These are phyloP conservation scores for Fusarium burgessii DNA, from an alignment of 2,329 filamentous ascomycete species.

Conservation along the genomic window DNA sequence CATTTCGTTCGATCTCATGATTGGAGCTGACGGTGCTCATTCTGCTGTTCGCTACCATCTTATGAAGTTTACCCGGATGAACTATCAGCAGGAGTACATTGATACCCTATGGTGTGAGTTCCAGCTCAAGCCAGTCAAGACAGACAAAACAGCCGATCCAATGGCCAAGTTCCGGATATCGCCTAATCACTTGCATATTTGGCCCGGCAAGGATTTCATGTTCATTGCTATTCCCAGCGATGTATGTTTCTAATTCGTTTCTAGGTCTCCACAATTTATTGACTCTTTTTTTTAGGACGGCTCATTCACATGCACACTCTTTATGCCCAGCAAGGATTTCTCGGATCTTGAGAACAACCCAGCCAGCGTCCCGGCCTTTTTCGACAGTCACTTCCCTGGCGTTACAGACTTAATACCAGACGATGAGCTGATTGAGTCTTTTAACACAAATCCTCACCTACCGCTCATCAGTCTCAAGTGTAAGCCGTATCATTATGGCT, in stretches of 20 bases:
- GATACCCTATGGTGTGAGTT: constrained; percentile 99
- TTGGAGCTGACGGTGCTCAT: constrained; percentile 95
- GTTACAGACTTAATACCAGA: constrained; percentile 79
- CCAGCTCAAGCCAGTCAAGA: constrained; percentile 71
- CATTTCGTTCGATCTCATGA: constrained; percentile 89
- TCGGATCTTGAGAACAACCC: constrained; percentile 73
- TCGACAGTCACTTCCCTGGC: constrained; percentile 87
- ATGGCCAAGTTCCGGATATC: constrained; percentile 78
- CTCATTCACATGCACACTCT: constrained; percentile 94
- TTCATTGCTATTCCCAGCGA: constrained; percentile 93
- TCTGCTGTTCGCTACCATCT: constrained; percentile 91
- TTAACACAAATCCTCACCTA: constrained; percentile 85
- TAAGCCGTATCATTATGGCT: constrained; percentile 83
- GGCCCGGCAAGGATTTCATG: constrained; percentile 95
- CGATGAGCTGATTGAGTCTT: constrained; percentile 77
- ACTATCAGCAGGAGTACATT: constrained; percentile 94
- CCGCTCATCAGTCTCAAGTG: constrained; percentile 96
- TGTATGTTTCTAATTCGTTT: constrained; percentile 53
- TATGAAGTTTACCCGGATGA: constrained; percentile 94
- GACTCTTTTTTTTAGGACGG: constrained; percentile 70
- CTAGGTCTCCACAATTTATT: not conserved
- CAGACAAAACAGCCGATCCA: constrained; percentile 45
- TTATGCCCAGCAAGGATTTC: constrained; percentile 81
- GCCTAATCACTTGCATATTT: constrained; percentile 95
- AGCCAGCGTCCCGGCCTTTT: constrained; percentile 74